Conservation (phyloP, 768 basidiomycete genomes). For the Omphalotus guepiniiformis region DNA sequence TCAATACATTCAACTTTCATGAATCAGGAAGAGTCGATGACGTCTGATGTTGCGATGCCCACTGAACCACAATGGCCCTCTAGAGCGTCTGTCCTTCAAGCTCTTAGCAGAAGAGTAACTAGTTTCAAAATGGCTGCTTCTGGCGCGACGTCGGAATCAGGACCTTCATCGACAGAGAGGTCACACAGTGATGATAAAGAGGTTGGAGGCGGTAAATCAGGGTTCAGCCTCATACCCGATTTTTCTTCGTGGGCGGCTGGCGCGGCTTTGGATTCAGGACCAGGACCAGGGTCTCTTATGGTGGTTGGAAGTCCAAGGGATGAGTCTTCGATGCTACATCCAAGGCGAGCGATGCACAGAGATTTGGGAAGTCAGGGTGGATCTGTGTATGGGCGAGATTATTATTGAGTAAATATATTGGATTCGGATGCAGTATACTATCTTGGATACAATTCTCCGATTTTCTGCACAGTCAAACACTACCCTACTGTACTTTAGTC, state of each 20-base stretch:
- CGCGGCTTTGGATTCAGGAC: conserved; percentile 10
- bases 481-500: background rate
- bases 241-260: conserved; percentile 28
- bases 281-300: background rate
- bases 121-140: conserved; percentile 30
- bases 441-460: no score
- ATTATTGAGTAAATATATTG: background rate
- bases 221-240: conserved; percentile 18
- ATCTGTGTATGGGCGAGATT: background rate
- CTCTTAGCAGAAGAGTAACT: conserved; percentile 50
- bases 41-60: background rate
- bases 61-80: conserved; percentile 13
- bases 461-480: no score
- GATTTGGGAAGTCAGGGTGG: background rate
- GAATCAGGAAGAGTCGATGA: conserved; percentile 35
- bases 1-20: conserved; percentile 87
- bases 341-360: background rate
- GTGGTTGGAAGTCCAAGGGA: conserved; percentile 8
- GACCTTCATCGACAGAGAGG: background rate
- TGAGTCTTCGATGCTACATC: conserved; percentile 1
- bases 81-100: conserved; percentile 46
- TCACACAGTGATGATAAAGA: conserved; percentile 9
- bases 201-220: conserved; percentile 8
- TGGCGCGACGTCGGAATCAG: background rate
- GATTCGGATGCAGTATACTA: no score